Base-by-base conservation (phyloP, 768 basidiomycete genomes). In the Russula sp. region DNA sequence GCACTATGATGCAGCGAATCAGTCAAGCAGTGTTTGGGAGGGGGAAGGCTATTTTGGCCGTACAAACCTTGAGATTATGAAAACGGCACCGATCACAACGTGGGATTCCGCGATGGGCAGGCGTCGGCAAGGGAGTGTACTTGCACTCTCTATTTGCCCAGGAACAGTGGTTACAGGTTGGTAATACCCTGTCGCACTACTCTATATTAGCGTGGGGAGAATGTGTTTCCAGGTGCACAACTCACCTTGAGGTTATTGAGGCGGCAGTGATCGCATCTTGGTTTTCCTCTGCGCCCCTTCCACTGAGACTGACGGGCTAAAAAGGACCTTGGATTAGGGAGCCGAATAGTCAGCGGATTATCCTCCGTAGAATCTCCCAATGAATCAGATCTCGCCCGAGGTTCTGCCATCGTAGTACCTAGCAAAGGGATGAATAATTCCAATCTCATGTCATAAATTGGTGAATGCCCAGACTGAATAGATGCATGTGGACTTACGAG, bases 241-340 rank as follows among this genome's bases (percentile, higher is more conserved):
- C 83, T 69, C 60, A 86, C 87, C 77, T 87, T 88, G 63, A 88
- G 76, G 75, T 88, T 88, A 70, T 84, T 84, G 60, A 82, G 70
- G 37, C 87, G 84, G 74, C 87, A 88, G 68, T 86, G 81, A 75
- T 88, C 87, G 69, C 87, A 88, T 54, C 87, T 79, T 67, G 87
- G 86, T 70, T 88, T 88, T 56, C 87, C 87, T 74, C 87, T 79
- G 62, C 85, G 80, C 62, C 86, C 86, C 66, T 87, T 86, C 87
- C 87, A 88, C 60, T 84, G 83, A 47, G 86, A 88, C 71, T 84
- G 85, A 64, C 82, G 84, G 69, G 81, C 84, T 81, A 84, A 80
- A 73, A 82, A 86, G 56, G 82, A 77, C 75, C 83, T 84, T 40
- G 83, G 82, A 69, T 85, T 86, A 3, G 86, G 85, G 67, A 87